Conservation (phyloP, 495 filamentous ascomycete species). For the Cladorrhinum samala region DNA sequence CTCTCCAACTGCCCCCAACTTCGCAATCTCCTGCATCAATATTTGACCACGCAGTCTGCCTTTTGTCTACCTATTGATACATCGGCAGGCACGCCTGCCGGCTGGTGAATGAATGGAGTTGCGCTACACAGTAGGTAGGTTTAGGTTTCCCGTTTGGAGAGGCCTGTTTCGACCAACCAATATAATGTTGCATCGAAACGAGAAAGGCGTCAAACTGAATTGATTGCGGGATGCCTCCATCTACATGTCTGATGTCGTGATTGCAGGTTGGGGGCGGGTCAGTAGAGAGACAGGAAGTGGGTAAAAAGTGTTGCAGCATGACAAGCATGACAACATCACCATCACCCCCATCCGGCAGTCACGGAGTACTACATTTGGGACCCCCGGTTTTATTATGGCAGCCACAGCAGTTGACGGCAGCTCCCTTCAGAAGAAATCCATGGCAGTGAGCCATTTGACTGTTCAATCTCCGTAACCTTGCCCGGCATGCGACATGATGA, state of each 20-base stretch:
- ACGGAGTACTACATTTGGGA: background rate
- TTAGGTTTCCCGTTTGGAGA: too few relatives aligned
- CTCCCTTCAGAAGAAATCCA: background rate
- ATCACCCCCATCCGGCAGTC: background rate
- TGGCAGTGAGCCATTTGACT: too few relatives aligned
- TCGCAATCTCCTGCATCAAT: background rate
- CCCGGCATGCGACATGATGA: too few relatives aligned
- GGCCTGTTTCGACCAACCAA: background rate
- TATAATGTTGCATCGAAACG: background rate
- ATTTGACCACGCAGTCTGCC: background rate
- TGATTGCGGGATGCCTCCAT: background rate
- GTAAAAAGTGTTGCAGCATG: background rate
- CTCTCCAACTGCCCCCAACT: background rate
- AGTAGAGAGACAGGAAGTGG: background rate
- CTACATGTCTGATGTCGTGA: background rate
- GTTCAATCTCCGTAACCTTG: too few relatives aligned
- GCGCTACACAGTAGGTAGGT: too few relatives aligned
- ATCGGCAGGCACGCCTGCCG: too few relatives aligned
- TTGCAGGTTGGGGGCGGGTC: background rate
- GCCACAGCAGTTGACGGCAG: background rate
- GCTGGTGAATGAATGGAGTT: too few relatives aligned
- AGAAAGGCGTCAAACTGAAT: background rate
- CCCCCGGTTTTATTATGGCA: background rate
- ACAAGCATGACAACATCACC: background rate
- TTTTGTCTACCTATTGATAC: too few relatives aligned